Evolutionary conservation across 495 filamentous ascomycete genomes (phyloP), one percentile per base, ranked within the genome.

Genomic region (Penicillium daleae): DNA sequence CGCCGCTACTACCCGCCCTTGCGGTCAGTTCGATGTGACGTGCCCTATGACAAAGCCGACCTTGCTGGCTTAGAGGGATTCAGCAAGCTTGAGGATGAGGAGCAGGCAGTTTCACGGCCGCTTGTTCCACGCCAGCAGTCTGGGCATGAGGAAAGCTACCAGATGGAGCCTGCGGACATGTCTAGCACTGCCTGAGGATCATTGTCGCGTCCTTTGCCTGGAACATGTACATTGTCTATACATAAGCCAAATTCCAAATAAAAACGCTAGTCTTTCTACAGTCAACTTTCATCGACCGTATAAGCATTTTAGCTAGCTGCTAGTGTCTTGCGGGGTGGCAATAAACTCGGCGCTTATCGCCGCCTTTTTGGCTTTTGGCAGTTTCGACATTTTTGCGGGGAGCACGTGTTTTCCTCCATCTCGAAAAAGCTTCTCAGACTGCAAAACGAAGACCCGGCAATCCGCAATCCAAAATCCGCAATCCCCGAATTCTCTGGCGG

Each of bases 1-100:
- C 78, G 91, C 62, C 82, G 87, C 55, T 89, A 89, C 66, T 90
- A 85, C 67, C 87, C 87, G 1, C 60, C 75, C 6, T 66, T 90
- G 60, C 70, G 77, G 24, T 80, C 76, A 13, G 58, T 60, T 21
- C 62, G 64, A 31, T 89, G 88, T 64, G 82, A 87, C 59, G 73
- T 74, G 2, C 85, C 88, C 12, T 85, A 83, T 60, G 81, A 85
- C 10, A 82, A 72, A 39, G 70, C 71, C 10, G 83, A 82, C 37
- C 29, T 60, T 29, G 57, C 62, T 37, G 60, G 57, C 6, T 40
- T 62, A 0, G 76, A 80, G n/a, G 78, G 77, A 0, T 82, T 81
- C 62, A 66, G 69, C 7, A 80, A 76, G 57, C 49, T 82, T 31
- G 76, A 78, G 61, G 84, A 87, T 58, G 84, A 87, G 62, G 82